phyloP scores from a whole-genome alignment of 2,329 filamentous ascomycete genomes.

The Septoria petroselini region DNA sequence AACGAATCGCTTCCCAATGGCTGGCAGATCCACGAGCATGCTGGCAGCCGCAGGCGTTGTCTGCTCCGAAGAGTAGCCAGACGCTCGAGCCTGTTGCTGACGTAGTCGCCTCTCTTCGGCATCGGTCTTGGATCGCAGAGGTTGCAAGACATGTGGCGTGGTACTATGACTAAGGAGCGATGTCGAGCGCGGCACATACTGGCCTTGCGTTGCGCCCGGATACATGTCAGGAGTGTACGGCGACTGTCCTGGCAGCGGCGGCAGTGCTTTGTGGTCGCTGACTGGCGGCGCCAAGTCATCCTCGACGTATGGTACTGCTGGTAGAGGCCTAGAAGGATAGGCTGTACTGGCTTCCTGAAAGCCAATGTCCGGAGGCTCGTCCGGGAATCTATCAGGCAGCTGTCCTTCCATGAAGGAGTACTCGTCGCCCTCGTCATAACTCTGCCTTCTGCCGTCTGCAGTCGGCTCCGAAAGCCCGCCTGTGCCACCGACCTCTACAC shows the following conservation, averaged over 20 bases:
- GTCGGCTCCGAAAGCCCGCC: conserved; percentile 78
- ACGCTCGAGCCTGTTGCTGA: conserved; percentile 42
- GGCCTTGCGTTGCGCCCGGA: conserved; percentile 29
- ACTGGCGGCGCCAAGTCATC: conserved; percentile 35
- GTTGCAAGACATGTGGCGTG: conserved; percentile 72
- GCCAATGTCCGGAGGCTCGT: conserved; percentile 82
- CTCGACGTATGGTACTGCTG: conserved; percentile 61
- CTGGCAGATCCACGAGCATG: conserved; percentile 32
- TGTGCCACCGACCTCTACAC: conserved; percentile 85
- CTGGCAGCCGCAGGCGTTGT: conserved; percentile 33
- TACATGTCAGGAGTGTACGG: conserved; percentile 31
- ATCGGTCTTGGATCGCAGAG: conserved; percentile 92
- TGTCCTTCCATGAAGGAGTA: conserved; percentile 46
- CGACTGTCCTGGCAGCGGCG: conserved; percentile 21
- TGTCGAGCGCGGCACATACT: conserved; percentile 65
- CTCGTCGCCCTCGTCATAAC: conserved; percentile 93
- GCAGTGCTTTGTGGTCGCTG: conserved; percentile 21
- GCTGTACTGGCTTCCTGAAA: conserved; percentile 78
- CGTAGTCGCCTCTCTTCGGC: conserved; percentile 65
- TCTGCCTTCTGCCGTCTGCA: conserved; percentile 63
- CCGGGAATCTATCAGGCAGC: conserved; percentile 38
- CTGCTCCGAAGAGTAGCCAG: conserved; percentile 47
- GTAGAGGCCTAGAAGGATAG: conserved; percentile 53
- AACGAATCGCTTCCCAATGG: conserved; percentile 64
- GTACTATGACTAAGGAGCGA: conserved; percentile 80